Base-by-base conservation (phyloP, 2,329 filamentous ascomycete genomes). In the Xylaria sp. region DNA sequence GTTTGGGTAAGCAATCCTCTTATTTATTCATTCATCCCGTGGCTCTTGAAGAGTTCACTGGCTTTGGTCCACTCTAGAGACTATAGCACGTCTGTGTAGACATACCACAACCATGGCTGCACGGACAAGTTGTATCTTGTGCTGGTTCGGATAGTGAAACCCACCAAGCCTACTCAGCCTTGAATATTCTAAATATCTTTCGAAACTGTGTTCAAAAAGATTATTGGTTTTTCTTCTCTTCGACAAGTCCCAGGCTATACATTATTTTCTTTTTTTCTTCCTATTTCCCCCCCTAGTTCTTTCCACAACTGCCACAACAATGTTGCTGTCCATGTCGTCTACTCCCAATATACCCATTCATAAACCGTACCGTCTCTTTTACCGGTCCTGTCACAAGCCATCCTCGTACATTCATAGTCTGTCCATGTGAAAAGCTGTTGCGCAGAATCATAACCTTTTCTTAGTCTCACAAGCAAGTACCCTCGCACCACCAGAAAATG, bases 401-500 rank as follows among this genome's bases (percentile, higher is more conserved):
- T n/a, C 58, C 32, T 54, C 39, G 46, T 15, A 37, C 15, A 23
- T 58, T 48, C 23, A 63, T 52, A 54, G 9, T 51, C 28, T 34
- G 20, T n/a, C 50, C 32, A 4, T 56, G 41, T 32, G 44, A 51
- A 67, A 61, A 32, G 25, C 48, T 51, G 54, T 67, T 32, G 18
- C 66, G 54, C 66, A 71, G 68, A 70, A 68, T 76, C 69, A 75
- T 74, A 63, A 70, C 73, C 39, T 54, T 65, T 65, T 67, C 70
- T 68, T 70, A 79, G 77, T 73, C 68, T 72, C 75, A 65, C 66
- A 73, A 58, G 55, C 74, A 54, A 68, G 76, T 58, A 74, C 74
- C 25, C 70, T 75, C 28, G 75, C 75, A 46, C 84, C 76, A 41
- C 84, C 85, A 23, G 84, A 85, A 74, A 82, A 89, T 69, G 82